Evolutionary conservation across 306 rosid species (phyloP).

Genomic region (Cicer cuneatum): DNA sequence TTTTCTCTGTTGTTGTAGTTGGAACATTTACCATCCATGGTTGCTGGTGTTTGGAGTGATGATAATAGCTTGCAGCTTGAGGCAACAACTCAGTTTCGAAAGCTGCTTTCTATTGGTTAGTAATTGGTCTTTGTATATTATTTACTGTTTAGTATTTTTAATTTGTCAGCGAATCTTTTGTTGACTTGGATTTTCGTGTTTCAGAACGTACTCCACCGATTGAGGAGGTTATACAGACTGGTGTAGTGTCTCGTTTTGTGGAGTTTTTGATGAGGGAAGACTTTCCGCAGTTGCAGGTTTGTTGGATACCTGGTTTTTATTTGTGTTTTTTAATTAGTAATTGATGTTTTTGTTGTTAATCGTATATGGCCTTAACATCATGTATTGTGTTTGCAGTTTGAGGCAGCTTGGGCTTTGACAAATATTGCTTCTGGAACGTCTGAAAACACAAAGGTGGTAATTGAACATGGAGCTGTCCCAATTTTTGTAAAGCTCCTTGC

Average conservation of each 20-base stretch:
- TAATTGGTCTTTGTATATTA: slow-evolving; percentile 5
- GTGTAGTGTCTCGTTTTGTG: slow-evolving; percentile 94
- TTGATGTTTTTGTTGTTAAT: neutral
- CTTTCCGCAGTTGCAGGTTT: slow-evolving; percentile 92
- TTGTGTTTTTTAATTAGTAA: neutral
- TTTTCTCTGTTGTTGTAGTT: slow-evolving; percentile 60
- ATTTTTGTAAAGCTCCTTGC: slow-evolving; percentile 91
- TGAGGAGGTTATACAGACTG: slow-evolving; percentile 95
- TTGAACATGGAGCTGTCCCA: slow-evolving; percentile 94
- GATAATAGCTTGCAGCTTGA: slow-evolving; percentile 80
- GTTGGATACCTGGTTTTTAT: slow-evolving; percentile 8
- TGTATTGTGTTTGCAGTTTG: slow-evolving; percentile 65
- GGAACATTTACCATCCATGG: slow-evolving; percentile 92
- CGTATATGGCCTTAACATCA: slow-evolving; percentile 6
- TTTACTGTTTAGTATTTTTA: neutral
- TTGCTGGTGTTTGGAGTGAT: slow-evolving; percentile 86
- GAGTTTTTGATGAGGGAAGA: slow-evolving; percentile 92
- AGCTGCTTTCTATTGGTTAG: slow-evolving; percentile 93
- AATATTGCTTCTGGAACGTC: slow-evolving; percentile 99
- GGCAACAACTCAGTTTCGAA: slow-evolving; percentile 93
- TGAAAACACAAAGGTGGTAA: slow-evolving; percentile 94
- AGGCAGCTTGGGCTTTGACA: slow-evolving; percentile 99
- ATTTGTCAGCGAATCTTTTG: neutral
- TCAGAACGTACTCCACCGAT: slow-evolving; percentile 94
- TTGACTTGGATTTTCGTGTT: slow-evolving; percentile 6